Evolutionary conservation across 305 asterid genomes (phyloP).

Genomic region (Solanum chacoense): DNA sequence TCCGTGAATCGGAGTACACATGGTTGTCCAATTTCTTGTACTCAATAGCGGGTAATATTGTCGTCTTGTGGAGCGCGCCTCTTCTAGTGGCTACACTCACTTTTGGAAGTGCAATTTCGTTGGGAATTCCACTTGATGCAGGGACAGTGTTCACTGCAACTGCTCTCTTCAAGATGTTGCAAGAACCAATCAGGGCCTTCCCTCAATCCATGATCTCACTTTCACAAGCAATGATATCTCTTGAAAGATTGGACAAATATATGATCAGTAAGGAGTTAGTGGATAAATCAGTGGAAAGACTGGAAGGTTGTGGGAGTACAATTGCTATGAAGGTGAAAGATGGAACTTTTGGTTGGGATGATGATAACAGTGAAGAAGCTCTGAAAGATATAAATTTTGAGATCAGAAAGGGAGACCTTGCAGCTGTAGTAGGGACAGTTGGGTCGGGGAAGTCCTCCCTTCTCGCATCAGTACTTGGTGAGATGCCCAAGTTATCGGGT

Average conservation of each 20-base stretch:
- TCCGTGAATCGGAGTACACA: constrained; percentile 49
- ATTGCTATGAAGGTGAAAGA: constrained; percentile 57
- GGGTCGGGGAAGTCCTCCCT: constrained; percentile 96
- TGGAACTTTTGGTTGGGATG: constrained; percentile 83
- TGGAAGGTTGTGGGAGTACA: constrained; percentile 39
- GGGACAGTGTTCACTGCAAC: constrained; percentile 81
- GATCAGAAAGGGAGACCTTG: constrained; percentile 64
- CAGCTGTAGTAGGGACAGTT: constrained; percentile 86
- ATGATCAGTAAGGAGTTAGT: constrained; percentile 76
- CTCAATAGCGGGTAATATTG: constrained; percentile 46
- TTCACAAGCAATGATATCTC: constrained; percentile 84
- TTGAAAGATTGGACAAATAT: constrained; percentile 66
- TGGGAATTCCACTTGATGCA: constrained; percentile 63
- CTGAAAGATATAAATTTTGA: constrained; percentile 43
- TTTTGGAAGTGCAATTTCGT: constrained; percentile 54
- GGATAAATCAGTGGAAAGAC: constrained; percentile 58
- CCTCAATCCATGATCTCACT: constrained; percentile 92
- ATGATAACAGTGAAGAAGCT: constrained; percentile 46
- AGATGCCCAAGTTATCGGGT: constrained; percentile 80
- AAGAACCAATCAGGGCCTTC: constrained; percentile 81
- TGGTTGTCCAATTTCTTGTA: constrained; percentile 72
- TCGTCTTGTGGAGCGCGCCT: constrained; percentile 83
- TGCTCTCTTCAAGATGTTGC: constrained; percentile 66
- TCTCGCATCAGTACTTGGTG: constrained; percentile 80
- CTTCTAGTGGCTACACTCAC: constrained; percentile 51